Percentiles rank a stretch among this genome's conserved stretches.
These are phyloP conservation scores for Cephaloascus fragrans DNA, from an alignment of 805 yeast species.

Conservation along the genomic window DNA sequence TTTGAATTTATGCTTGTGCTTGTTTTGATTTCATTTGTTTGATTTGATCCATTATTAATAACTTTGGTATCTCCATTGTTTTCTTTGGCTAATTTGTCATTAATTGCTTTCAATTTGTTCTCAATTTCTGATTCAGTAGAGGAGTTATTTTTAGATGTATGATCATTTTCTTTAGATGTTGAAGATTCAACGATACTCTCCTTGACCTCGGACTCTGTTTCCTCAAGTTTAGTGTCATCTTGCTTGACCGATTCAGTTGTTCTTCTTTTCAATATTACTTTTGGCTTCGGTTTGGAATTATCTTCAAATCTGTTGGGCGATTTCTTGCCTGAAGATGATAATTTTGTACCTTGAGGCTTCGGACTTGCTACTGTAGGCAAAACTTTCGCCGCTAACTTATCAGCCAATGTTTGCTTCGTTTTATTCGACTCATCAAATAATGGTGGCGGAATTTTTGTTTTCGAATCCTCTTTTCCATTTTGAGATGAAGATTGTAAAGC, in stretches of 20 bases:
- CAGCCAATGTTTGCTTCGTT: background rate
- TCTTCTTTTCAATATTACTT: conserved; percentile 7
- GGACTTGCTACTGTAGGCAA: conserved; percentile 7
- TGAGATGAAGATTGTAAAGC: background rate
- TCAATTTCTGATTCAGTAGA: conserved; percentile 1
- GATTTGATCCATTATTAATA: no score
- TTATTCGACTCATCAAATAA: background rate
- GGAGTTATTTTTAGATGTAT: background rate
- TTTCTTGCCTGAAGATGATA: conserved; percentile 1
- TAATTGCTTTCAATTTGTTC: conserved; percentile 1
- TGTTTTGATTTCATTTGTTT: no score
- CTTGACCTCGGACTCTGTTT: background rate
- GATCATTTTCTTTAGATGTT: background rate
- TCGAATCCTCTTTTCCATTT: background rate
- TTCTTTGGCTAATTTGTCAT: background rate
- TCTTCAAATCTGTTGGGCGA: conserved; percentile 3
- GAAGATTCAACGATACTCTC: background rate
- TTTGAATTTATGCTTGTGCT: background rate
- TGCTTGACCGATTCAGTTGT: conserved; percentile 6
- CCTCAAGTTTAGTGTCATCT: conserved; percentile 4
- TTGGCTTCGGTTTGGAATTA: conserved; percentile 3
- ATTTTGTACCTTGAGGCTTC: conserved; percentile 4
- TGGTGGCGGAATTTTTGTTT: background rate
- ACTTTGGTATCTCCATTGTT: no score
- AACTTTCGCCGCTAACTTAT: background rate